These are phyloP conservation scores for Areca catechu DNA, from an alignment of 176 grass and related monocot genomes.

Conservation along the genomic window DNA sequence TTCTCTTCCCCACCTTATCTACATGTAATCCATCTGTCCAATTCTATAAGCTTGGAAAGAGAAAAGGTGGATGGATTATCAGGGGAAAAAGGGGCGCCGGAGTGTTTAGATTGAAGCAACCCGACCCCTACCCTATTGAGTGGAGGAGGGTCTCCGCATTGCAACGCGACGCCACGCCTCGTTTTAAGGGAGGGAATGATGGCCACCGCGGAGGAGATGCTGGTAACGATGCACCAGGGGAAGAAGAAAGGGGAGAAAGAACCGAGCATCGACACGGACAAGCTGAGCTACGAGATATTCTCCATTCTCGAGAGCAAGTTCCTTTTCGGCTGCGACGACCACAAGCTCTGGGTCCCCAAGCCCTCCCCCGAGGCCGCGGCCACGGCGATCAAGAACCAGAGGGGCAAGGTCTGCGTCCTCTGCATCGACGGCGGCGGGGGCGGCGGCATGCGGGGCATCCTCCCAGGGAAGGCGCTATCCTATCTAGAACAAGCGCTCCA, in stretches of 20 bases:
- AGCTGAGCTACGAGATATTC: conserved; percentile 97
- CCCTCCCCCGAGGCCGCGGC: not conserved
- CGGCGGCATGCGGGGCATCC: conserved; percentile 46
- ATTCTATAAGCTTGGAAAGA: no score
- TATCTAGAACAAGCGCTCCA: conserved; percentile 71
- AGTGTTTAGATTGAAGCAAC: no score
- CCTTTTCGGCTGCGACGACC: conserved; percentile 86
- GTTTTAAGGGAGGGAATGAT: no score
- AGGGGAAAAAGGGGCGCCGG: no score
- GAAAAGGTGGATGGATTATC: no score
- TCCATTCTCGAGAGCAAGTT: conserved; percentile 99
- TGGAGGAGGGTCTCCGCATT: no score
- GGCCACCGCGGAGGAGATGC: no score
- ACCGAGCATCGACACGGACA: conserved; percentile 50
- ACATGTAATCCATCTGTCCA: no score
- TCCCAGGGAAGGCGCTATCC: conserved; percentile 64
- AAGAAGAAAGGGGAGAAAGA: conserved; percentile 26
- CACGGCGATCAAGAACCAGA: conserved; percentile 36
- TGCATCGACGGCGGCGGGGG: conserved; percentile 73
- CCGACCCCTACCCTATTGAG: no score
- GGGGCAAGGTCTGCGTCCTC: conserved; percentile 78
- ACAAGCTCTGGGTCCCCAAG: conserved; percentile 18
- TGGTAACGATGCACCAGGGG: no score
- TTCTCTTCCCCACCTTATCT: no score
- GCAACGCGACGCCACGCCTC: no score